Conservation (phyloP, 1,284 basidiomycete genomes). For the Ustilago bromivora region DNA sequence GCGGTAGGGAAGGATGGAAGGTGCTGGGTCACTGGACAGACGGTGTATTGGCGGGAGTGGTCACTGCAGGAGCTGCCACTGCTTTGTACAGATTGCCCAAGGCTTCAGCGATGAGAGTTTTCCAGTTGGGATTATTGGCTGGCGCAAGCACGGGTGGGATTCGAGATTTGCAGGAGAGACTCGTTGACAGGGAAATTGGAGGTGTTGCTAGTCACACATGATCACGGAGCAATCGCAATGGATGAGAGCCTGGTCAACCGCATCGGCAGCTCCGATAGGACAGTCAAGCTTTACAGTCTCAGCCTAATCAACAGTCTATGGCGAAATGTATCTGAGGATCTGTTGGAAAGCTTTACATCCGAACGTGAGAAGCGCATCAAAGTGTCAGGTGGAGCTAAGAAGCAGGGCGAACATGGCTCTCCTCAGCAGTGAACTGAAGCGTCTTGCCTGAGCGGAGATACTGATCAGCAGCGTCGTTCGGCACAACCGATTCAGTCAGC, state of each 20-base stretch:
- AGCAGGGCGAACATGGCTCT: conserved; percentile 16
- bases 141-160: conserved; percentile 46
- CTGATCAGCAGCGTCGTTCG: conserved; percentile 32
- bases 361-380: conserved; percentile 77
- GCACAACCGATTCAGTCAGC: conserved; percentile 23
- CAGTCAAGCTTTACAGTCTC: conserved; percentile 64
- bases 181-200: conserved; percentile 39
- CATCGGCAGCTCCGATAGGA: conserved; percentile 59
- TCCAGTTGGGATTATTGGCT: conserved; percentile 44
- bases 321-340: conserved; percentile 79
- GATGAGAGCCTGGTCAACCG: background rate
- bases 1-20: conserved; percentile 11
- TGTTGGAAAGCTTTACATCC: conserved; percentile 82
- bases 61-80: conserved; percentile 39
- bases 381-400: background rate
- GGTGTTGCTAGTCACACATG: conserved; percentile 47
- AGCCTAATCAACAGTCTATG: conserved; percentile 83
- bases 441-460: conserved; percentile 30
- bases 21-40: conserved; percentile 61
- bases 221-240: background rate
- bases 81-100: conserved; percentile 45
- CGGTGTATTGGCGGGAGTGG: conserved; percentile 53
- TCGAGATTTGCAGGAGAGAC: conserved; percentile 38
- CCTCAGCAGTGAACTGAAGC: conserved; percentile 29
- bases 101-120: conserved; percentile 27